Evolutionary conservation across 305 asterid genomes (phyloP).

Genomic region (Striga hermonthica): DNA sequence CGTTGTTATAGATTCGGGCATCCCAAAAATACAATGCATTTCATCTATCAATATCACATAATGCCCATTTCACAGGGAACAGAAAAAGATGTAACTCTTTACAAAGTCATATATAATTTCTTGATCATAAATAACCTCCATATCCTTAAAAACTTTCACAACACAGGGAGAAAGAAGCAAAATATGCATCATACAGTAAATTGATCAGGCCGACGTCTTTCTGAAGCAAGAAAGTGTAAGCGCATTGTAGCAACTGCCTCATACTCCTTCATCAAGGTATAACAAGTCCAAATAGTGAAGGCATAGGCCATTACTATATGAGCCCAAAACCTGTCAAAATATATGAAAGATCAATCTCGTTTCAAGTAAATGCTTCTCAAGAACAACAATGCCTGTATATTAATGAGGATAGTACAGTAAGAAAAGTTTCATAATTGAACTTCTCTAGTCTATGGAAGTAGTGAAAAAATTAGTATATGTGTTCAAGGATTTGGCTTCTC

Average conservation of each 20-base stretch:
- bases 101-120: neutral
- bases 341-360: conserved; percentile 26
- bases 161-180: conserved; percentile 21
- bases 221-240: conserved; percentile 86
- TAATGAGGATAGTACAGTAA: too few relatives aligned
- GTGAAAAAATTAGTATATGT: too few relatives aligned
- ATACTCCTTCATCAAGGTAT: conserved; percentile 72
- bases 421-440: too few relatives aligned
- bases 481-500: too few relatives aligned
- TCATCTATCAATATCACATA: neutral
- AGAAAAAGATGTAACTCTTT: neutral
- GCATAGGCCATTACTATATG: conserved; percentile 87
- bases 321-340: conserved; percentile 79
- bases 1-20: neutral
- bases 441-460: too few relatives aligned
- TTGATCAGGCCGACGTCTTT: conserved; percentile 90
- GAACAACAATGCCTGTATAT: conserved; percentile 13
- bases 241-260: conserved; percentile 76
- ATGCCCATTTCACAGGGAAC: neutral
- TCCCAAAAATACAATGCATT: neutral
- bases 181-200: conserved; percentile 59
- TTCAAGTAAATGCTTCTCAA: conserved; percentile 20
- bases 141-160: conserved; percentile 13
- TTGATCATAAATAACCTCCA: neutral
- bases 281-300: conserved; percentile 88